A percentile compares a stretch with the other conserved stretches of the same genome.
Conservation (phyloP, 2,329 filamentous ascomycete genomes). For the Falciphora oryzae region DNA sequence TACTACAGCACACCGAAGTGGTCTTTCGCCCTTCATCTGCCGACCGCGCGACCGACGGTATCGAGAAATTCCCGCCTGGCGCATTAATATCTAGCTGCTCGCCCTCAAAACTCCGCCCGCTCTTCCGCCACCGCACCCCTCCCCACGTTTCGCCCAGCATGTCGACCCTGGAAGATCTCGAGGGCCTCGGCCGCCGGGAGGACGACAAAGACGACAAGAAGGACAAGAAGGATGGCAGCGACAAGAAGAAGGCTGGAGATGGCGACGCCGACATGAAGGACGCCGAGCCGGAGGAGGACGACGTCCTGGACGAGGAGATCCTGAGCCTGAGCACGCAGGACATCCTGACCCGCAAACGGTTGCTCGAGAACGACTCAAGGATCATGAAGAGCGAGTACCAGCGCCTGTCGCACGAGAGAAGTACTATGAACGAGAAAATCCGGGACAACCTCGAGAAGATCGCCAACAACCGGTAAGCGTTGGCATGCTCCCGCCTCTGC, state of each 20-base stretch:
- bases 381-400: constrained; percentile 99
- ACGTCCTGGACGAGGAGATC: constrained; percentile 89
- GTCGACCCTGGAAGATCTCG: constrained; percentile 89
- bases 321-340: constrained; percentile 89
- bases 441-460: constrained; percentile 99
- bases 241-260: constrained; percentile 47
- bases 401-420: constrained; percentile 89
- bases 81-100: not conserved
- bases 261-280: constrained; percentile 92
- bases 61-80: not conserved
- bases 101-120: not conserved
- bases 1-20: not conserved
- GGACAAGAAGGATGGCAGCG: constrained; percentile 48
- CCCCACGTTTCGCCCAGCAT: constrained; percentile 41
- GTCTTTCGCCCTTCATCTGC: not conserved
- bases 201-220: constrained; percentile 49
- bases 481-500: not conserved
- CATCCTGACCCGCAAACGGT: constrained; percentile 81
- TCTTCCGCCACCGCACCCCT: constrained; percentile 2
- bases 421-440: constrained; percentile 95
- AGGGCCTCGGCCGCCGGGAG: constrained; percentile 76
- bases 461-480: constrained; percentile 84
- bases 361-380: constrained; percentile 94
- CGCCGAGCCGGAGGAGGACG: constrained; percentile 65
- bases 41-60: constrained; percentile 1